These are phyloP conservation scores for Metschnikowia orientalis DNA, from an alignment of 805 yeast genomes.

Conservation along the genomic window DNA sequence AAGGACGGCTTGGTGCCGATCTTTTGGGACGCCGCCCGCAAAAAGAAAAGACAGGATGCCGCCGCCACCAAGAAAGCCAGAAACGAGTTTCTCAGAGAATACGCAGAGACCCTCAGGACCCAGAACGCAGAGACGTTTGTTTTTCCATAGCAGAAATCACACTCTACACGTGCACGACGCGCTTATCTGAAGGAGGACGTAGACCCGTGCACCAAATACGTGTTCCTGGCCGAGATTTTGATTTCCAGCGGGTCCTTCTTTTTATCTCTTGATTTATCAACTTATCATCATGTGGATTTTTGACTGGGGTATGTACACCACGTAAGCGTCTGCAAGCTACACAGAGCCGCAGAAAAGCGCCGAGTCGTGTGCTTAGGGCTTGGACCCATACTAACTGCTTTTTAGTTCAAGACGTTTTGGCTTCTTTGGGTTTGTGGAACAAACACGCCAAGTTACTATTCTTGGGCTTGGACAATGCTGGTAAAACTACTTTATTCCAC, in stretches of 20 bases:
- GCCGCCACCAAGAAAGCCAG: slow-evolving; percentile 17
- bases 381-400: slow-evolving; percentile 18
- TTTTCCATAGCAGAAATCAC: slow-evolving; percentile 8
- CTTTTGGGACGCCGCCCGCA: slow-evolving; percentile 19
- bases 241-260: too few species aligned
- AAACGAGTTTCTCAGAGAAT: slow-evolving; percentile 10
- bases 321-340: background rate
- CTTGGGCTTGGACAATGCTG: slow-evolving; percentile 46
- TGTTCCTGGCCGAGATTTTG: slow-evolving; percentile 9
- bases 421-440: slow-evolving; percentile 46
- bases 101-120: slow-evolving; percentile 14
- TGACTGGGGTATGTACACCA: slow-evolving; percentile 33
- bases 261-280: too few species aligned
- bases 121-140: slow-evolving; percentile 15
- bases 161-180: too few species aligned
- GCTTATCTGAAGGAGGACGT: background rate
- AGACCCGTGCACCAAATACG: slow-evolving; percentile 8
- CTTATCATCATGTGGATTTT: slow-evolving; percentile 31
- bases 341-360: background rate
- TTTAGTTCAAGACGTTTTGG: slow-evolving; percentile 42
- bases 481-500: slow-evolving; percentile 44
- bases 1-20: slow-evolving; percentile 19
- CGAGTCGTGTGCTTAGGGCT: background rate
- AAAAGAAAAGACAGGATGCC: slow-evolving; percentile 13
- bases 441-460: slow-evolving; percentile 46